These are phyloP conservation scores for Gigaspora rosea DNA, from an alignment of 192 early-diverging fungal genomes.

Conservation along the genomic window DNA sequence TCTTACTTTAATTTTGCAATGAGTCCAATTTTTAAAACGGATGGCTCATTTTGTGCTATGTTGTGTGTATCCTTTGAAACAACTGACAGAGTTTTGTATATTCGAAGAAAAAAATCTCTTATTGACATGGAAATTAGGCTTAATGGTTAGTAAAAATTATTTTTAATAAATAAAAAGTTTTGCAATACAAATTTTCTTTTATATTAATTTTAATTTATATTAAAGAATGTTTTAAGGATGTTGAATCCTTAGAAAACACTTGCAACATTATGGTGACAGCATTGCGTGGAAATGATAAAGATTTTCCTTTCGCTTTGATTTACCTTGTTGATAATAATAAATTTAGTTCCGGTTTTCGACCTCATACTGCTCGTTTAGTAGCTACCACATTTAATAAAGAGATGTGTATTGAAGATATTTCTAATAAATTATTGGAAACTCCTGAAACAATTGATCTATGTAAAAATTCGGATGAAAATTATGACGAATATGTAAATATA, in stretches of 20 bases:
- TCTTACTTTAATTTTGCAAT: constrained; percentile 46
- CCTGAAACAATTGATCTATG: too few relatives aligned
- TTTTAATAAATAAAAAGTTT: neutral
- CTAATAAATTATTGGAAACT: constrained; percentile 1
- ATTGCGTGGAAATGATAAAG: neutral
- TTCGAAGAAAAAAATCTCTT: constrained; percentile 37
- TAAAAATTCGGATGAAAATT: neutral
- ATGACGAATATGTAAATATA: neutral
- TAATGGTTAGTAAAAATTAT: neutral
- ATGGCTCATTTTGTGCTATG: constrained; percentile 38
- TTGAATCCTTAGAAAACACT: constrained; percentile 14
- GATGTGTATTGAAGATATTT: neutral
- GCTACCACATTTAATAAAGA: constrained; percentile 16
- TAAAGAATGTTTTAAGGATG: neutral
- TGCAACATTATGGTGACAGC: neutral
- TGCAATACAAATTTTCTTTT: too few relatives aligned
- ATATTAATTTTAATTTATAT: too few relatives aligned
- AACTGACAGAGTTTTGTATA: constrained; percentile 36
- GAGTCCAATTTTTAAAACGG: constrained; percentile 37
- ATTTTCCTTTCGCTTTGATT: constrained; percentile 9
- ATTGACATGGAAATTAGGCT: constrained; percentile 39
- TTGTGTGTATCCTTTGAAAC: constrained; percentile 37
- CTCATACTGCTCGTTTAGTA: neutral
- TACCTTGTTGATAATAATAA: constrained; percentile 4
- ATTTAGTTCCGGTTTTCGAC: neutral